phyloP scores from a whole-genome alignment of 2,329 filamentous ascomycete genomes.

The Blumeriella jaapii region DNA sequence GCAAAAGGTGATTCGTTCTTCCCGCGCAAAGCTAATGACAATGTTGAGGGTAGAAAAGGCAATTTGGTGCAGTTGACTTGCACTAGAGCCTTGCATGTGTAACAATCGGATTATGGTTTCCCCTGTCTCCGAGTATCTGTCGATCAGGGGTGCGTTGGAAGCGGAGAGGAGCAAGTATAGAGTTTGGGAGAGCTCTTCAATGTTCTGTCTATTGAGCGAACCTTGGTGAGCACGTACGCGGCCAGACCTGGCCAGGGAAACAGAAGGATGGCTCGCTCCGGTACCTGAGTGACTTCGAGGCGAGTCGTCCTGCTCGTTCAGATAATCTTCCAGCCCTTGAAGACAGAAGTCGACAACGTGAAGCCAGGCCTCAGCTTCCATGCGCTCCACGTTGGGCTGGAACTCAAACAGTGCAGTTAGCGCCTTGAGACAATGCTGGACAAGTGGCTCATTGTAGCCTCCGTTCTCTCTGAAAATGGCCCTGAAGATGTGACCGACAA shows the following conservation, averaged over 20 bases:
- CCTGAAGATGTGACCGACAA: constrained; percentile 75
- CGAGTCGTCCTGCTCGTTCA: constrained; percentile 23
- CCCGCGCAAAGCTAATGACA: constrained; percentile 52
- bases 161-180: constrained; percentile 51
- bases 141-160: constrained; percentile 54
- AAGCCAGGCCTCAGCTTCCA: constrained; percentile 41
- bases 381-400: constrained; percentile 68
- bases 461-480: constrained; percentile 52
- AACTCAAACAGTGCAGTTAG: constrained; percentile 59
- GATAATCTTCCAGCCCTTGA: constrained; percentile 43
- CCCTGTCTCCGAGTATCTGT: constrained; percentile 44
- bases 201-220: constrained; percentile 26
- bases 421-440: constrained; percentile 68
- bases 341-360: constrained; percentile 44
- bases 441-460: constrained; percentile 55
- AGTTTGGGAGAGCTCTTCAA: constrained; percentile 51
- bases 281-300: constrained; percentile 14
- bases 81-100: constrained; percentile 42
- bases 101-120: constrained; percentile 49
- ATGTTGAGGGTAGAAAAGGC: constrained; percentile 68
- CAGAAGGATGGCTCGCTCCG: constrained; percentile 10
- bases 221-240: constrained; percentile 25
- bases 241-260: constrained; percentile 17
- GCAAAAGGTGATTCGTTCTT: constrained; percentile 56
- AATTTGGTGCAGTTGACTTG: constrained; percentile 55